Base-by-base conservation (phyloP, 768 basidiomycete genomes). In the Phaeotremella skinneri region DNA sequence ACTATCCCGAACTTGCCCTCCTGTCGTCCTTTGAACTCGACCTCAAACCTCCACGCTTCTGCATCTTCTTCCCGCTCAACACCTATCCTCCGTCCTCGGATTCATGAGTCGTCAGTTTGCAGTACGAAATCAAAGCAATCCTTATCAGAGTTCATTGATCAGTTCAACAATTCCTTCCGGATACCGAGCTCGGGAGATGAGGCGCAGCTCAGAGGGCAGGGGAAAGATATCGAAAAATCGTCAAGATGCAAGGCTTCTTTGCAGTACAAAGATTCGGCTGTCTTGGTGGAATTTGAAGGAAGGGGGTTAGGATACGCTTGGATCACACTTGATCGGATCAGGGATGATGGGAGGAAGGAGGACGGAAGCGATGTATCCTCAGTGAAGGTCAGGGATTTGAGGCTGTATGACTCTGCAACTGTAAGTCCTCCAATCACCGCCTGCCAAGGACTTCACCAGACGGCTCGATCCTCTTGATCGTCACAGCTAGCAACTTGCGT, bases 41-140 rank as follows among this genome's bases (percentile, higher is more conserved):
- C n/a, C 3, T 26, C 6, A 45, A 21, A 50, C 16, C 20, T 20
- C 14, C 41, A 17, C 27, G 21, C 16, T 5, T 51, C 51, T 29
- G 16, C 43, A 16, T 42, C 17, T 37, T 47, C 55, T 17, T 32
- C 25, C 9, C 21, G 45, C 23, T 48, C 47, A 13, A 48, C n/a
- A 32, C 55, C 55, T 9, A 49, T 30, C 9, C 3, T 29, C 20
- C n/a, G 49, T n/a, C 56, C 56, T 9, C 49, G 29, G 16, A 27
- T 58, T 9, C 20, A 21, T 50, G 13, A 4, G 49, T 11, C 32
- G 49, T 7, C 23, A 30, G 23, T 32, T n/a, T 7, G n/a, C 23
- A 37, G 52, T 39, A n/a, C n/a, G n/a, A n/a, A n/a, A n/a, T n/a
- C n/a, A n/a, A n/a, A n/a, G n/a, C n/a, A n/a, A n/a, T n/a, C n/a